Evolutionary conservation across 352 stramenopile genomes (phyloP).

Genomic region (Phytophthora hybrid): DNA sequence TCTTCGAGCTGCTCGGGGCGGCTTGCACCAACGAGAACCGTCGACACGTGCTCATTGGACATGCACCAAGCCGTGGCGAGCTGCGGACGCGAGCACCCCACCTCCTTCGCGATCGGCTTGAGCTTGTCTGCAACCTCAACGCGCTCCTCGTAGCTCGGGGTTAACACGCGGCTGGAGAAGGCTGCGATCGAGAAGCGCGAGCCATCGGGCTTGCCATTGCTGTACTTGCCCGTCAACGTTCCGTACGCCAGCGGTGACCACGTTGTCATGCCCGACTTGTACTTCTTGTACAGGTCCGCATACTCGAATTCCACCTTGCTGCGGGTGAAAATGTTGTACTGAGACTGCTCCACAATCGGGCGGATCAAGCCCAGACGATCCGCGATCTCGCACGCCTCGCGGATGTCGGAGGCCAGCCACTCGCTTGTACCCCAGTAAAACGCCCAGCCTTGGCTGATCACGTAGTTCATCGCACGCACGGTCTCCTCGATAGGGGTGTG

Average conservation of each 20-base stretch:
- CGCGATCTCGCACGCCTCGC: constrained; percentile 12
- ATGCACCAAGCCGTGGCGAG: constrained; percentile 7
- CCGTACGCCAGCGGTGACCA: constrained; percentile 14
- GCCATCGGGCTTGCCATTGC: neutral
- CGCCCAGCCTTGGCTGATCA: constrained; percentile 27
- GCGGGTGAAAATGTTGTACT: constrained; percentile 69
- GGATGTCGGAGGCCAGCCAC: constrained; percentile 12
- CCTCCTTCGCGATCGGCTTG: constrained; percentile 12
- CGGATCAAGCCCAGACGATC: constrained; percentile 26
- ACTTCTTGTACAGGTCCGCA: constrained; percentile 46
- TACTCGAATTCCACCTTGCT: constrained; percentile 61
- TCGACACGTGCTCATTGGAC: constrained; percentile 11
- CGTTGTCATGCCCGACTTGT: constrained; percentile 8
- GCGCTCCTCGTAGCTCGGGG: constrained; percentile 1
- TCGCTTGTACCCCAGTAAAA: constrained; percentile 20
- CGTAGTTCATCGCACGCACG: constrained; percentile 68
- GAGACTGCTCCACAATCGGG: constrained; percentile 48
- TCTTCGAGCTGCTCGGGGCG: constrained; percentile 9
- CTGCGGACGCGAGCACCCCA: constrained; percentile 2
- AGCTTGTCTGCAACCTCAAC: constrained; percentile 20
- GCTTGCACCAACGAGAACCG: constrained; percentile 1
- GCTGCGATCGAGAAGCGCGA: constrained; percentile 5
- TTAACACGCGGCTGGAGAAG: neutral
- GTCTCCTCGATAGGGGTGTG: constrained; percentile 66
- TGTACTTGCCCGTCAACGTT: constrained; percentile 17